Evolutionary conservation across 2,329 filamentous ascomycete species (phyloP).

Genomic region (Lojkania enalia): DNA sequence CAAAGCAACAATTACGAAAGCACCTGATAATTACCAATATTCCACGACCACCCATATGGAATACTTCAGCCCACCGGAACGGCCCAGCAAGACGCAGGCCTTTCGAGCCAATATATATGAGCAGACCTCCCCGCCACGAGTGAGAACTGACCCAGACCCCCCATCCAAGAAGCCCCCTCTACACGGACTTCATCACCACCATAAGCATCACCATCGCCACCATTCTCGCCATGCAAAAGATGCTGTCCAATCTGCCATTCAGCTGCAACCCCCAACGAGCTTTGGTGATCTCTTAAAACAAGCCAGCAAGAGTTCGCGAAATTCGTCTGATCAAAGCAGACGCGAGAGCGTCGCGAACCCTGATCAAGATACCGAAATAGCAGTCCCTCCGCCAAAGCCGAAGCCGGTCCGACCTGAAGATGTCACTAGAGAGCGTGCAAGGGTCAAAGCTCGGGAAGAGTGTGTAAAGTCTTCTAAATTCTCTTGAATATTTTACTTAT

Average conservation of each 20-base stretch:
- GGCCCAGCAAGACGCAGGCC: neutral
- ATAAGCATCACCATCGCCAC: constrained; percentile 26
- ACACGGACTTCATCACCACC: constrained; percentile 35
- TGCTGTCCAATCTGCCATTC: constrained; percentile 50
- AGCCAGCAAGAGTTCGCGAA: constrained; percentile 35
- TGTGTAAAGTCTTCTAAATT: constrained; percentile 16
- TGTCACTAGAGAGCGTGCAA: constrained; percentile 42
- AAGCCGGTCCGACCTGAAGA: constrained; percentile 44
- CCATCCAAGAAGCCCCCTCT: constrained; percentile 34
- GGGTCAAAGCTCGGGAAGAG: constrained; percentile 44
- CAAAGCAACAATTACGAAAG: too few species aligned
- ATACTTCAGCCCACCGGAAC: too few species aligned
- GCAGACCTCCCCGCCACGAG: constrained; percentile 24
- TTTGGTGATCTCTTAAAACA: constrained; percentile 49
- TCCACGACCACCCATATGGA: neutral
- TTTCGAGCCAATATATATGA: constrained; percentile 32
- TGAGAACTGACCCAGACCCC: constrained; percentile 29
- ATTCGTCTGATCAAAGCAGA: constrained; percentile 34
- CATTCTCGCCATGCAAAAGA: constrained; percentile 44
- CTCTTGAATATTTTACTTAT: neutral
- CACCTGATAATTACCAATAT: too few species aligned
- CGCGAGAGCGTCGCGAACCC: constrained; percentile 28
- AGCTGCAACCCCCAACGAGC: constrained; percentile 49
- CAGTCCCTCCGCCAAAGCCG: constrained; percentile 16
- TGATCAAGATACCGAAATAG: constrained; percentile 13